phyloP scores from a whole-genome alignment of 257 asterid species.

The Catharanthus roseus region DNA sequence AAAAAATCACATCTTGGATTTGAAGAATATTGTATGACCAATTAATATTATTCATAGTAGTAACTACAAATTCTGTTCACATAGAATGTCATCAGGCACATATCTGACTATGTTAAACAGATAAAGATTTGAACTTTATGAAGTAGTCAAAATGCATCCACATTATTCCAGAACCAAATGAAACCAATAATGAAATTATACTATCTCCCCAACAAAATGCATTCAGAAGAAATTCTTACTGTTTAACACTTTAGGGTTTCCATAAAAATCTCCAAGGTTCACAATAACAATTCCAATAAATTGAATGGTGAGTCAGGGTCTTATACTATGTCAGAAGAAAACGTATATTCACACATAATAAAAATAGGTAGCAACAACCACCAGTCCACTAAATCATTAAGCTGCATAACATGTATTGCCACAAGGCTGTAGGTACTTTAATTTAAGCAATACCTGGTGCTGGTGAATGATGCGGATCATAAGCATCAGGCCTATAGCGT shows the following conservation, averaged over 20 bases:
- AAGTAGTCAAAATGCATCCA: not conserved
- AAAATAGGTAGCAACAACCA: not conserved
- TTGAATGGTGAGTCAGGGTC: not conserved
- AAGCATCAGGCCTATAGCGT: slow-evolving; percentile 97
- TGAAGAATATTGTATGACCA: not conserved
- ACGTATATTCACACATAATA: not conserved
- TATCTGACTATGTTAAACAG: not conserved
- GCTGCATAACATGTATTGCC: not conserved
- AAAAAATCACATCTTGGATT: not conserved
- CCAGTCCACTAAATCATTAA: not conserved
- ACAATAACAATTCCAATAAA: not conserved
- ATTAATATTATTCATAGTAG: not conserved
- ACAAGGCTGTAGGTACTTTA: not conserved
- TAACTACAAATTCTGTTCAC: not conserved
- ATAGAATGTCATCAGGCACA: not conserved
- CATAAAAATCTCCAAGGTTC: not conserved
- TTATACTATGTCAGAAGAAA: not conserved
- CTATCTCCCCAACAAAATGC: not conserved
- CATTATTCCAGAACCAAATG: not conserved
- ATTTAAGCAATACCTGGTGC: slow-evolving; percentile 69
- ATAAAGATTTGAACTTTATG: not conserved
- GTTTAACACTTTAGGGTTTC: not conserved
- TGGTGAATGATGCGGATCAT: slow-evolving; percentile 97
- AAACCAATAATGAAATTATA: not conserved
- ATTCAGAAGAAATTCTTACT: not conserved